Evolutionary conservation across 345 rosid species (phyloP), one percentile per base, ranked within the genome.

Genomic region (thale cress (Arabidopsis thaliana)): DNA sequence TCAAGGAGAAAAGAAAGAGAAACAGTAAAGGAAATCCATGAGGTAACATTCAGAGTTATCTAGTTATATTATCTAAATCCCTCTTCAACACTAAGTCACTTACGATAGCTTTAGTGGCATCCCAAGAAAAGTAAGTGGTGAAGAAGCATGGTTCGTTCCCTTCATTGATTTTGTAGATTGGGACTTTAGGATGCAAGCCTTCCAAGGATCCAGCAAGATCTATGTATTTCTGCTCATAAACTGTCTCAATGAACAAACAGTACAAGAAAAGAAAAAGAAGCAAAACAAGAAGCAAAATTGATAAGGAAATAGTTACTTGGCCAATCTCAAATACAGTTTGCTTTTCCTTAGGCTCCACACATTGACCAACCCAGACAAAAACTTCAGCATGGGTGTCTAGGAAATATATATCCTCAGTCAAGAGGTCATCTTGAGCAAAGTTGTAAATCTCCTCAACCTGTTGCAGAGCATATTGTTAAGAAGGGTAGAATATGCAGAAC

Each of bases 121-220:
- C 99, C 99, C 98, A 95, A 11, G 85, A 82, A 83, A 95, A 95
- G 86, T 85, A 92, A 71, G 88, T 82, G 25, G 98, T 89, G 81
- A 92, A 95, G 87, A 92, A 92, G 81, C 89, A 85, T 14, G 99
- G 98, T 72, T 95, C 99, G 68, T 93, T 92, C 84, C 99, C 98
- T 84, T 95, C 99, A n/a, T 87, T 83, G 57, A 95, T 83, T 89
- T 83, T 92, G 81, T 90, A 95, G 3, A 95, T 72, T 55, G 99
- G 99, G 71, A 95, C 96, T 79, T 83, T 85, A 65, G 85, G 87
- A 74, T 94, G 75, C 81, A 90, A 83, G 73, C 95, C 94, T 71
- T 95, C 99, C 37, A 92, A 85, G 51, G 90, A 86, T 23, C 80
- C 83, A 70, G 99, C 98, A 84, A 79, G 71, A 71, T 87, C 86